Evolutionary conservation across 2,329 filamentous ascomycete genomes (phyloP).

Genomic region (Sclerotinia glacialis): DNA sequence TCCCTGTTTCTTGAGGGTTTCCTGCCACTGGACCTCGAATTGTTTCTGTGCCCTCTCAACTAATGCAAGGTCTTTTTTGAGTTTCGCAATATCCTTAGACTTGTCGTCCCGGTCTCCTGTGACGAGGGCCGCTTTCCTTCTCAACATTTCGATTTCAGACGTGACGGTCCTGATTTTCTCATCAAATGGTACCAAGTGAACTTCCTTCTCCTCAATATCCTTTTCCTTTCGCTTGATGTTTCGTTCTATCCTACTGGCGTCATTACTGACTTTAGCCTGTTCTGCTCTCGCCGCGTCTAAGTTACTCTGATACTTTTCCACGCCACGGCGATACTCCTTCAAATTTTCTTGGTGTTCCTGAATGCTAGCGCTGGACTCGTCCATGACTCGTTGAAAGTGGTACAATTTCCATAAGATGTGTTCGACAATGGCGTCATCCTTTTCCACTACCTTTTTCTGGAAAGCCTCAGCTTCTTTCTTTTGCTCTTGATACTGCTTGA

Average conservation of each 20-base stretch:
- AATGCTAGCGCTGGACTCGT: slow-evolving; percentile 86
- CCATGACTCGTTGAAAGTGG: slow-evolving; percentile 90
- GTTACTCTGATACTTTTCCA: slow-evolving; percentile 77
- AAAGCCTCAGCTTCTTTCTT: slow-evolving; percentile 95
- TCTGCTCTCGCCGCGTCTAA: slow-evolving; percentile 80
- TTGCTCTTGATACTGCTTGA: slow-evolving; percentile 96
- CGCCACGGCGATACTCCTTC: slow-evolving; percentile 84
- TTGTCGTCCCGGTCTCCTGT: slow-evolving; percentile 75
- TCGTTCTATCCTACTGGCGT: slow-evolving; percentile 78
- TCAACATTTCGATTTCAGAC: slow-evolving; percentile 65
- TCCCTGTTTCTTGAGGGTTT: slow-evolving; percentile 81
- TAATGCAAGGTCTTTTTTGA: slow-evolving; percentile 74
- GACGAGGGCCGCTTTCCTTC: slow-evolving; percentile 66
- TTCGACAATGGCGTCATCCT: slow-evolving; percentile 85
- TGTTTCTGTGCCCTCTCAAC: slow-evolving; percentile 88
- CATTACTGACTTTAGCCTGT: slow-evolving; percentile 72
- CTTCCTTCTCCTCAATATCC: slow-evolving; percentile 81
- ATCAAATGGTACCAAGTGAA: slow-evolving; percentile 81
- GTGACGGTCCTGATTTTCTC: slow-evolving; percentile 84
- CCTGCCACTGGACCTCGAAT: slow-evolving; percentile 84
- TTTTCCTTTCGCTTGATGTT: slow-evolving; percentile 83
- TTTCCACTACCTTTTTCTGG: slow-evolving; percentile 83
- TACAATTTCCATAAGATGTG: slow-evolving; percentile 97
- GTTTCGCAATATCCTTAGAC: slow-evolving; percentile 63
- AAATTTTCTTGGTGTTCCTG: slow-evolving; percentile 92